A percentile compares a stretch with the other conserved stretches of the same genome.
phyloP scores from a whole-genome alignment of 192 early-diverging fungal genomes.

The Coemansia sp. region DNA sequence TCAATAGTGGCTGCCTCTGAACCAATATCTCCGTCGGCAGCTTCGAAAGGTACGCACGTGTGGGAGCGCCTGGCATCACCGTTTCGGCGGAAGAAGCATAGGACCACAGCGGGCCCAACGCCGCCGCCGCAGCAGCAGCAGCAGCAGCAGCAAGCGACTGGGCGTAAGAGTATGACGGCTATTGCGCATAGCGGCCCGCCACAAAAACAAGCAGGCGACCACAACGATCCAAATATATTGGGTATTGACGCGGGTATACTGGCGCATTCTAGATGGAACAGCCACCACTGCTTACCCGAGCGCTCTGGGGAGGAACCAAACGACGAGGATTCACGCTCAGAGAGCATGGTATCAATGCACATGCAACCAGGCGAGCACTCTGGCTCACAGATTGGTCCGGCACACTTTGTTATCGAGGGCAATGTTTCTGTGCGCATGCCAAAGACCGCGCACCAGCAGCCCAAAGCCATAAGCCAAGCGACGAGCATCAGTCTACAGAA shows the following conservation, averaged over 20 bases:
- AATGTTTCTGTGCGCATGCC: too few species aligned
- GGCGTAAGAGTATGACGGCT: too few species aligned
- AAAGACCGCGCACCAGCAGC: slow-evolving; percentile 4
- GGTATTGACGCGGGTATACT: too few species aligned
- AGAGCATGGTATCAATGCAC: slow-evolving; percentile 22
- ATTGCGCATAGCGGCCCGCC: too few species aligned
- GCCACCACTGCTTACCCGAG: not conserved
- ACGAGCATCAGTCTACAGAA: not conserved
- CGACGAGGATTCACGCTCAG: slow-evolving; percentile 2
- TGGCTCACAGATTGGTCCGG: slow-evolving; percentile 24
- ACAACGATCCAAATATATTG: too few species aligned
- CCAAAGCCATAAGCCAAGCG: not conserved
- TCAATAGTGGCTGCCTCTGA: not conserved
- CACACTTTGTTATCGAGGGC: too few species aligned
- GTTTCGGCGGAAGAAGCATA: slow-evolving; percentile 1
- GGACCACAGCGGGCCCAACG: too few species aligned
- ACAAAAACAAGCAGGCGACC: too few species aligned
- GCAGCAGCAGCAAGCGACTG: too few species aligned
- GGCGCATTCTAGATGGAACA: not conserved
- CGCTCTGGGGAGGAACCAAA: not conserved
- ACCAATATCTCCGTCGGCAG: not conserved
- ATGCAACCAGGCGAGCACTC: not conserved
- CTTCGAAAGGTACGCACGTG: not conserved
- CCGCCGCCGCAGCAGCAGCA: too few species aligned
- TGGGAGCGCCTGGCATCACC: slow-evolving; percentile 6